A percentile compares a stretch with the other conserved stretches of the same genome.
Evolutionary conservation across 208 protist genomes (phyloP).

Genomic region (Wallacemonas sp.): DNA sequence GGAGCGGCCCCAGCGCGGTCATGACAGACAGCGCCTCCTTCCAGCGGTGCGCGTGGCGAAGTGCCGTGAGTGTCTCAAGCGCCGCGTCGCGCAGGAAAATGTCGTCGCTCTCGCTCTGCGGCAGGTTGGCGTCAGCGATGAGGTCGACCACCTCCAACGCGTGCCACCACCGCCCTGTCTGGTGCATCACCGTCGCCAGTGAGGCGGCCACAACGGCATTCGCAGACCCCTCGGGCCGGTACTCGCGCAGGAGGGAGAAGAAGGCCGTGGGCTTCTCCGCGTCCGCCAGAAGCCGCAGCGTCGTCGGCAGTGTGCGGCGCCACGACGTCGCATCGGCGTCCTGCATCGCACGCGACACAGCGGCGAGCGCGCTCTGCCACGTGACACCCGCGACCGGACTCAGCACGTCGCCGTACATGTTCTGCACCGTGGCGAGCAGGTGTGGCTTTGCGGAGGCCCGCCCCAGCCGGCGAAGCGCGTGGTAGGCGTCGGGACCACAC

Average conservation of each 20-base stretch:
- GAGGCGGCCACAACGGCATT: constrained; percentile 60
- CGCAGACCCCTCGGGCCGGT: constrained; percentile 21
- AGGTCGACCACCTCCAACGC: constrained; percentile 71
- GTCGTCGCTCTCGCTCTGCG: constrained; percentile 41
- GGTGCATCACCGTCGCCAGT: constrained; percentile 49
- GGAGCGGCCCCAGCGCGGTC: constrained; percentile 26
- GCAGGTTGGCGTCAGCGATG: constrained; percentile 33
- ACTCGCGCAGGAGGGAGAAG: constrained; percentile 54
- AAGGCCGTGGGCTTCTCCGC: constrained; percentile 49
- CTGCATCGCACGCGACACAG: constrained; percentile 30
- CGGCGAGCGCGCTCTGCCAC: constrained; percentile 51
- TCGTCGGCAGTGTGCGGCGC: constrained; percentile 43
- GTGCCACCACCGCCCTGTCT: constrained; percentile 61
- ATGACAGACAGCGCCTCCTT: constrained; percentile 42
- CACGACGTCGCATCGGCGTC: constrained; percentile 43
- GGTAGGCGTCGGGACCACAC: constrained; percentile 57
- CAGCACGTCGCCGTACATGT: constrained; percentile 62
- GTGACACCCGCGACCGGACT: constrained; percentile 35
- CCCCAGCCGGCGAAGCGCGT: constrained; percentile 19
- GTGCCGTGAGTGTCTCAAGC: constrained; percentile 49
- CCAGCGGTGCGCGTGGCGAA: constrained; percentile 58
- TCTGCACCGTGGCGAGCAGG: constrained; percentile 50
- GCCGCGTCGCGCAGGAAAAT: constrained; percentile 51
- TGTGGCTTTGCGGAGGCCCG: constrained; percentile 3
- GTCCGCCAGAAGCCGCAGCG: constrained; percentile 83